Percentiles rank a stretch among this genome's conserved stretches.
Evolutionary conservation across 176 grass and related monocot species (phyloP).

Genomic region (Tillandsia leiboldiana): DNA sequence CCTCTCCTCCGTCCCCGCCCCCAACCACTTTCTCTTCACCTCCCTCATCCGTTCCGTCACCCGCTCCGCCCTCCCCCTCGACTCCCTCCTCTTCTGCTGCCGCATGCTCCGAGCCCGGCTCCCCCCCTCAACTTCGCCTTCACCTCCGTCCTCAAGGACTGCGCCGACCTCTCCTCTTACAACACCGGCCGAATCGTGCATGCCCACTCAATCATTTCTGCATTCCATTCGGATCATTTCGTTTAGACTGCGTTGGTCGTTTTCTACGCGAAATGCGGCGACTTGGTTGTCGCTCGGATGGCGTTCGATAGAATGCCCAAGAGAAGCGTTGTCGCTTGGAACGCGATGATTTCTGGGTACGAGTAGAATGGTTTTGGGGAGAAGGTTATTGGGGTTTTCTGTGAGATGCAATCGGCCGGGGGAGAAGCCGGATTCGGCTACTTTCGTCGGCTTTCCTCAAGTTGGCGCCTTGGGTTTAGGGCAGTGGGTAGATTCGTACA

Average conservation of each 20-base stretch:
- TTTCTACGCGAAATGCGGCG: conserved; percentile 35
- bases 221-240: conserved; percentile 39
- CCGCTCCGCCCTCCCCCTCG: conserved; percentile 17
- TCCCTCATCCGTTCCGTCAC: conserved; percentile 28
- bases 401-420: conserved; percentile 40
- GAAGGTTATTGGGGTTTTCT: conserved; percentile 40
- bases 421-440: conserved; percentile 43
- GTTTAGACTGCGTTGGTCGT: conserved; percentile 16
- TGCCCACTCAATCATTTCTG: conserved; percentile 22
- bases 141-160: conserved; percentile 40
- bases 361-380: conserved; percentile 51
- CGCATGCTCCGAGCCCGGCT: conserved; percentile 32
- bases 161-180: conserved; percentile 40
- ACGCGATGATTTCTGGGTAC: conserved; percentile 72
- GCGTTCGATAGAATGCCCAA: conserved; percentile 59
- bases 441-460: conserved; percentile 47
- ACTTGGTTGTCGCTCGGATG: conserved; percentile 33
- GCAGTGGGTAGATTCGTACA: conserved; percentile 36
- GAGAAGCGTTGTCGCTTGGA: conserved; percentile 58
- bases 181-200: conserved; percentile 30
- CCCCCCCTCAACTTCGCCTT: conserved; percentile 38
- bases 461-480: conserved; percentile 56
- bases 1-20: conserved; percentile 19
- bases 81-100: conserved; percentile 37
- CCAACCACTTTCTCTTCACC: conserved; percentile 43